Evolutionary conservation across 2,329 filamentous ascomycete species (phyloP).

Genomic region (Alternaria triticina): DNA sequence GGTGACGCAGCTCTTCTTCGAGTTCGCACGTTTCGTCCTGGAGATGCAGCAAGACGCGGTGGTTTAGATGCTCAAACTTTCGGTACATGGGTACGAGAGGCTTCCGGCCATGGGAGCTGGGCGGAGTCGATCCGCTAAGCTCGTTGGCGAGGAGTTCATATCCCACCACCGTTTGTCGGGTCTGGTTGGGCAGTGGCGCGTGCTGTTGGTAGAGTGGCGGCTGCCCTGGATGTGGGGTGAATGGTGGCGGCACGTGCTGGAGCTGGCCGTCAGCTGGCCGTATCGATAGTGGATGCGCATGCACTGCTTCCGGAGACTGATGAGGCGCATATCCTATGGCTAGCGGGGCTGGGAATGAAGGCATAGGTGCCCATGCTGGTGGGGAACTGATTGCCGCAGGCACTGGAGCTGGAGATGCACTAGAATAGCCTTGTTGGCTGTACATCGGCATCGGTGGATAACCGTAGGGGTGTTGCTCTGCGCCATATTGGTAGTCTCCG

Average conservation of each 20-base stretch:
- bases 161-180: constrained; percentile 41
- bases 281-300: constrained; percentile 30
- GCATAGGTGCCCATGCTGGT: constrained; percentile 29
- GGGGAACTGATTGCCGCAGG: constrained; percentile 26
- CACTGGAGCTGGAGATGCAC: constrained; percentile 30
- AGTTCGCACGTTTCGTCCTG: constrained; percentile 85
- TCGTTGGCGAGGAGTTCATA: constrained; percentile 49
- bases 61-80: constrained; percentile 81
- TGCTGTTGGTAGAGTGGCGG: constrained; percentile 36
- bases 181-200: constrained; percentile 27
- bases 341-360: constrained; percentile 30
- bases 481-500: constrained; percentile 37
- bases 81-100: constrained; percentile 71
- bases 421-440: constrained; percentile 33
- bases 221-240: constrained; percentile 30
- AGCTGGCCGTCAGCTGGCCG: constrained; percentile 22
- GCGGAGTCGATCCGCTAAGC: constrained; percentile 36
- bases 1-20: constrained; percentile 74
- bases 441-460: constrained; percentile 38
- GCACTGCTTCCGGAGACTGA: constrained; percentile 29
- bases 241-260: constrained; percentile 23
- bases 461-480: constrained; percentile 29
- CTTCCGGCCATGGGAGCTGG: constrained; percentile 18
- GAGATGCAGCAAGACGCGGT: constrained; percentile 79
- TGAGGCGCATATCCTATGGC: constrained; percentile 34